Conservation (phyloP, 2,329 filamentous ascomycete genomes). For the Sclerotinia glacialis region DNA sequence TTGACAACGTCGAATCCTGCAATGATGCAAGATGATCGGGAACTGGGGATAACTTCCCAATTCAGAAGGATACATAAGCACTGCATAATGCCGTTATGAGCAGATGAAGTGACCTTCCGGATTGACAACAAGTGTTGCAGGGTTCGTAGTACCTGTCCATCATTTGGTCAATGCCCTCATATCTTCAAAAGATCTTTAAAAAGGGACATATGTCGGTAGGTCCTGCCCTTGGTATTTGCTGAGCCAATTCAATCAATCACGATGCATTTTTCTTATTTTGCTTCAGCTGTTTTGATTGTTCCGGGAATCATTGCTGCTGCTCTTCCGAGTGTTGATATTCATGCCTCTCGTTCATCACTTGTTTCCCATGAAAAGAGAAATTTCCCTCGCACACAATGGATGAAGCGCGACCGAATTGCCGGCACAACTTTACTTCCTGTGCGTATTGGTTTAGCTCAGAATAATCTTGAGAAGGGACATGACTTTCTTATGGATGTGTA, state of each 20-base stretch:
- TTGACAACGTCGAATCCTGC: neutral
- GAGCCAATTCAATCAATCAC: constrained; percentile 16
- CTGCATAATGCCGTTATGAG: neutral
- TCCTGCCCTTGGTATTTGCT: neutral
- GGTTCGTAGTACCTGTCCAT: constrained; percentile 9
- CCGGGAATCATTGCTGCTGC: constrained; percentile 2
- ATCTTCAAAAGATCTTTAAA: constrained; percentile 11
- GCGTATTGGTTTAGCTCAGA: constrained; percentile 46
- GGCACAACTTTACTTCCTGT: constrained; percentile 41
- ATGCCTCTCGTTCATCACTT: constrained; percentile 2
- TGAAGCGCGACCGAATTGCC: constrained; percentile 25
- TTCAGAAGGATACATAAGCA: constrained; percentile 12
- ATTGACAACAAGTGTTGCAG: constrained; percentile 20
- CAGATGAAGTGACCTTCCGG: constrained; percentile 13
- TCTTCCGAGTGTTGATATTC: neutral
- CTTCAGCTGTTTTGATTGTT: constrained; percentile 2
- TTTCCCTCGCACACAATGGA: constrained; percentile 23
- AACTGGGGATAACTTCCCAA: constrained; percentile 6
- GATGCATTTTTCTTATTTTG: constrained; percentile 17
- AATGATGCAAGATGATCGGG: constrained; percentile 12
- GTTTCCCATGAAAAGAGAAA: constrained; percentile 29
- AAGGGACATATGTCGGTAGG: constrained; percentile 1
- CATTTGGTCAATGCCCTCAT: neutral
- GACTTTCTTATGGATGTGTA: constrained; percentile 44
- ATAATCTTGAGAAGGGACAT: constrained; percentile 45